Evolutionary conservation across 192 early-diverging fungal genomes (phyloP), one percentile per base, ranked within the genome.

Genomic region (Coemansia sp.): DNA sequence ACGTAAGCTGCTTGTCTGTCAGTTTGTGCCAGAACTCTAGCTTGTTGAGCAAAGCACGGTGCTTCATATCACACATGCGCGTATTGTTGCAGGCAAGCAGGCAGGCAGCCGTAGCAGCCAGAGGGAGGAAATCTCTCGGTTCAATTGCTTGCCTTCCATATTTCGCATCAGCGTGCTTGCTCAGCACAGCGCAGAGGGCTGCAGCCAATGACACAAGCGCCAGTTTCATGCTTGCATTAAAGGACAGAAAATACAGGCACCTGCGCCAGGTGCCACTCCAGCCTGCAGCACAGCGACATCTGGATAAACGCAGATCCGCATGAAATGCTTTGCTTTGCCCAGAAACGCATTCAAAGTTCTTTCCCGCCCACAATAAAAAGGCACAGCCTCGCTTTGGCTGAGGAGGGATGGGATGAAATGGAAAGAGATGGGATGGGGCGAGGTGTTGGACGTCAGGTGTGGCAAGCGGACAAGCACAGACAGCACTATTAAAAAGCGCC

Each of bases 401-500:
- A 16, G 19, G n/a, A n/a, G n/a, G n/a, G n/a, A n/a, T 6, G 48
- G 12, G 14, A 50, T 23, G 1, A 12, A 50, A 28, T 50, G 22
- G 24, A 25, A 50, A 25, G 25, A 5, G 29, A 14, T 24, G 30
- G 30, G 30, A n/a, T n/a, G n/a, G n/a, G n/a, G n/a, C 35, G n/a
- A 40, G 12, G 35, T 40, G 35, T 16, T 40, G 35, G 4, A 10
- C 35, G n/a, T 40, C 35, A 40, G 35, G 35, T 16, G 35, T 40
- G 35, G 35, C 12, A 44, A 44, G 43, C 43, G 8, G 43, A 44
- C 43, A 44, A n/a, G 18, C 19, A 44, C n/a, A 44, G 43, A 21
- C 43, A 21, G 43, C 19, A 14, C 27, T 31, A 52, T 52, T 52
- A 52, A 52, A 47, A 52, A 52, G 28, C 50, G n/a, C 50, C 50